phyloP scores from a whole-genome alignment of 768 basidiomycete genomes.

The Hypholoma sublateritium region DNA sequence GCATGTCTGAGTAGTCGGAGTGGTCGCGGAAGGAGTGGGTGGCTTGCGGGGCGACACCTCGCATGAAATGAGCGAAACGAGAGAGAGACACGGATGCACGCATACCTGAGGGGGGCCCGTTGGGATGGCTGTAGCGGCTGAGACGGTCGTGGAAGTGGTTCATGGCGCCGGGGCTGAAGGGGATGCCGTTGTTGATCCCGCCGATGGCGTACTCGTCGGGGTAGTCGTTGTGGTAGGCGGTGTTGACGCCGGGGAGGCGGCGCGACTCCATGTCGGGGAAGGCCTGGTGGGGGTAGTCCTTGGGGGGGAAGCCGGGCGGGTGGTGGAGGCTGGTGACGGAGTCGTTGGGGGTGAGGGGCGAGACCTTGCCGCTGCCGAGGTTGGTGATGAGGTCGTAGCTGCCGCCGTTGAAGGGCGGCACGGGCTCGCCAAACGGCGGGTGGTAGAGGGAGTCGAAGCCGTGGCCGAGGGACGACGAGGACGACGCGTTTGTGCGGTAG shows the following conservation, averaged over 20 bases:
- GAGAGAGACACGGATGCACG: slow-evolving; percentile 49
- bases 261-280: slow-evolving; percentile 61
- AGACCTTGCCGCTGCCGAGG: slow-evolving; percentile 71
- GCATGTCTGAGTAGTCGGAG: slow-evolving; percentile 58
- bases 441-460: slow-evolving; percentile 63
- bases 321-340: slow-evolving; percentile 58
- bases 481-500: slow-evolving; percentile 72
- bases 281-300: slow-evolving; percentile 56
- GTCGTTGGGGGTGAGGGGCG: slow-evolving; percentile 72
- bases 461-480: slow-evolving; percentile 59
- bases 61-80: slow-evolving; percentile 52
- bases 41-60: slow-evolving; percentile 69
- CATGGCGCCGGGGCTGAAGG: slow-evolving; percentile 49
- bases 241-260: slow-evolving; percentile 28
- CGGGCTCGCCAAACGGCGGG: slow-evolving; percentile 57
- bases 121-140: slow-evolving; percentile 46
- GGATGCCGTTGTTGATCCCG: slow-evolving; percentile 45
- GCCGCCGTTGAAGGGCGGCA: slow-evolving; percentile 55
- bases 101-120: slow-evolving; percentile 37
- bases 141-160: slow-evolving; percentile 63
- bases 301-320: slow-evolving; percentile 52
- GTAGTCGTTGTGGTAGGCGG: slow-evolving; percentile 58
- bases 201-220: slow-evolving; percentile 62
- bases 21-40: slow-evolving; percentile 62
- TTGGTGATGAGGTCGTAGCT: slow-evolving; percentile 58